Percentiles rank a stretch among this genome's conserved stretches.
These are phyloP conservation scores for Ceriops tagal DNA, from an alignment of 345 rosid species.

Conservation along the genomic window DNA sequence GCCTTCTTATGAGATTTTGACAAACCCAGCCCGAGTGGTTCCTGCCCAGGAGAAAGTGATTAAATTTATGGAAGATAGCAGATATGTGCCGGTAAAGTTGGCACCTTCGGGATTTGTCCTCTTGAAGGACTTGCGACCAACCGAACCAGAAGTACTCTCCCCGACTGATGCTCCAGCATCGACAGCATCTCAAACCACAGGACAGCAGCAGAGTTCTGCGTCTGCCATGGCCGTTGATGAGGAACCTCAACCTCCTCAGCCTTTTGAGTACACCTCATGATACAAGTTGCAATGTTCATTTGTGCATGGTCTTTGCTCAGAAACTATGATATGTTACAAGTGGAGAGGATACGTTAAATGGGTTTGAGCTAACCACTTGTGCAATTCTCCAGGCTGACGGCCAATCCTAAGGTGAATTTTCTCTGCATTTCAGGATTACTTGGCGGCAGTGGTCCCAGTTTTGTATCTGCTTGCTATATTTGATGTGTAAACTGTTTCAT, in stretches of 20 bases:
- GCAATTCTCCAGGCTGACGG: neutral
- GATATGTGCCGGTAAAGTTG: constrained; percentile 83
- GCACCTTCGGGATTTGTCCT: constrained; percentile 98
- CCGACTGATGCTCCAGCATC: constrained; percentile 87
- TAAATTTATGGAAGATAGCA: constrained; percentile 78
- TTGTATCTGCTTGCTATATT: neutral
- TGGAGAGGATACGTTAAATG: constrained; percentile 3
- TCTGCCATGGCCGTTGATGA: constrained; percentile 94
- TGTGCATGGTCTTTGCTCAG: neutral
- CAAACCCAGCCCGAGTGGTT: constrained; percentile 93
- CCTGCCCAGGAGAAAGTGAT: constrained; percentile 88
- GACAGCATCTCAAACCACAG: constrained; percentile 51
- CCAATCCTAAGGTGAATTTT: neutral
- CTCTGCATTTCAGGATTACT: neutral
- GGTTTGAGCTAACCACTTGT: neutral
- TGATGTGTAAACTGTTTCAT: neutral
- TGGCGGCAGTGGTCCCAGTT: neutral
- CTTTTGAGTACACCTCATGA: constrained; percentile 75
- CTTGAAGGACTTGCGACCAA: constrained; percentile 65
- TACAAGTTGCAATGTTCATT: constrained; percentile 6
- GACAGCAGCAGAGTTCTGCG: constrained; percentile 56
- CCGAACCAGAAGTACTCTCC: constrained; percentile 87
- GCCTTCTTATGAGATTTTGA: constrained; percentile 73
- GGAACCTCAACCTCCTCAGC: constrained; percentile 96
- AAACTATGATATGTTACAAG: neutral